Base-by-base conservation (phyloP, 495 filamentous ascomycete genomes). In the Durotheca rogersii region DNA sequence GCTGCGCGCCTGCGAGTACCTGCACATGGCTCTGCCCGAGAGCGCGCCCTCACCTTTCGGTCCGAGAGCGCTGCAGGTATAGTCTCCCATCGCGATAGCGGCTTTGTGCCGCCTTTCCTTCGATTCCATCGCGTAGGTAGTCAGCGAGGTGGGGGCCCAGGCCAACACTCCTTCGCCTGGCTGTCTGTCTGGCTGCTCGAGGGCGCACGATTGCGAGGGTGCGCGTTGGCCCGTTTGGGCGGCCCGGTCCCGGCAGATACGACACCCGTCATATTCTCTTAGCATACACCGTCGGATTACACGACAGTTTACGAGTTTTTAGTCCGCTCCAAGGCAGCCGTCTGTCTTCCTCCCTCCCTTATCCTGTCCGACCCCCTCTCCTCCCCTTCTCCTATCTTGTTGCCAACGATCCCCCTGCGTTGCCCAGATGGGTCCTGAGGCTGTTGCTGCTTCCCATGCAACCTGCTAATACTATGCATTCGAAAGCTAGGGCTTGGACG, bases 191-290 rank as follows among this genome's bases (percentile, higher is more conserved):
- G 37, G 32, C 50, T 16, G 27, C 27, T 39, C 50, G 35, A 46
- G 47, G 50, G 50, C 50, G 50, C 50, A 36, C 46, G 30, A 42
- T 54, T 32, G 7, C 34, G 19, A 7, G 31, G 42, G 41, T 59
- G 56, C 37, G 56, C 46, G 56, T 59, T 59, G 56, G 56, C 56
- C 56, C 56, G 56, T 54, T 59, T 11, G 49, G 12, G 50, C 56
- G 56, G 56, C 50, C 56, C 56, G 56, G 49, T 54, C 46, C 56
- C 56, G 56, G 40, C 32, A 59, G 41, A 59, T 59, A 59, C 56
- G 50, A 59, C 56, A 50, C 51, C 51, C 25, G 40, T 50, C 36
- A 17, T 49, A 31, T 35, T 52, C 29, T 35, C 37, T 47, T 11
- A 59, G 30, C 41, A 58, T 58, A 58, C 54, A 39, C 47, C 19